phyloP scores from a whole-genome alignment of 176 grass and related monocot genomes.

The Ampelocalamus luodianensis region DNA sequence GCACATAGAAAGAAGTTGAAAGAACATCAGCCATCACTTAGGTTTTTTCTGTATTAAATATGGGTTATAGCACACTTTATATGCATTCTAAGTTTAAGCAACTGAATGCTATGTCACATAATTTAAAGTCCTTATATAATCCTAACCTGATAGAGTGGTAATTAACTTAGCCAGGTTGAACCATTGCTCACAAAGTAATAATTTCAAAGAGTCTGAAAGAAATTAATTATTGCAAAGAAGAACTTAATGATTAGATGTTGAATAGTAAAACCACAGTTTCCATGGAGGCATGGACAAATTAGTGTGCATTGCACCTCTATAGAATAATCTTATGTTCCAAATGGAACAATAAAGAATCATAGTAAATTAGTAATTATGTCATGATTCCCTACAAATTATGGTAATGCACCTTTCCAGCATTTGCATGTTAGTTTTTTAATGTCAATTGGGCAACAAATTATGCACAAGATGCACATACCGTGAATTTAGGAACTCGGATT shows the following conservation, averaged over 20 bases:
- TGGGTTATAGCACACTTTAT: background rate
- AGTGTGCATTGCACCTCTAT: background rate
- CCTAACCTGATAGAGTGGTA: background rate
- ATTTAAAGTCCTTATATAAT: background rate
- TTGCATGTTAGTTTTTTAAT: conserved; percentile 24
- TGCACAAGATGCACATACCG: conserved; percentile 54
- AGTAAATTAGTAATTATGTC: background rate
- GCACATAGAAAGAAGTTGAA: background rate
- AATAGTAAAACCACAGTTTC: background rate
- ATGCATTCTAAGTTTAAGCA: conserved; percentile 22
- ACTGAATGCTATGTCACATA: conserved; percentile 10
- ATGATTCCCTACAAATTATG: background rate
- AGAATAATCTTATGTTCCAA: background rate
- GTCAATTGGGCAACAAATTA: background rate
- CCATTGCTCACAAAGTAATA: conserved; percentile 2
- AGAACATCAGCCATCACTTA: background rate
- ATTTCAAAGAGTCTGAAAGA: background rate
- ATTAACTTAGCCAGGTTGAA: background rate
- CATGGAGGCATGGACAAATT: background rate
- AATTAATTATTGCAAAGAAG: background rate
- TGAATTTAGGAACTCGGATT: conserved; percentile 95
- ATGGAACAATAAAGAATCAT: background rate
- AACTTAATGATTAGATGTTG: background rate
- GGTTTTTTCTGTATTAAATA: background rate
- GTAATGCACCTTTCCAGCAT: conserved; percentile 17